Evolutionary conservation across 2,329 filamentous ascomycete genomes (phyloP).

Genomic region (Thielaviopsis punctulata): DNA sequence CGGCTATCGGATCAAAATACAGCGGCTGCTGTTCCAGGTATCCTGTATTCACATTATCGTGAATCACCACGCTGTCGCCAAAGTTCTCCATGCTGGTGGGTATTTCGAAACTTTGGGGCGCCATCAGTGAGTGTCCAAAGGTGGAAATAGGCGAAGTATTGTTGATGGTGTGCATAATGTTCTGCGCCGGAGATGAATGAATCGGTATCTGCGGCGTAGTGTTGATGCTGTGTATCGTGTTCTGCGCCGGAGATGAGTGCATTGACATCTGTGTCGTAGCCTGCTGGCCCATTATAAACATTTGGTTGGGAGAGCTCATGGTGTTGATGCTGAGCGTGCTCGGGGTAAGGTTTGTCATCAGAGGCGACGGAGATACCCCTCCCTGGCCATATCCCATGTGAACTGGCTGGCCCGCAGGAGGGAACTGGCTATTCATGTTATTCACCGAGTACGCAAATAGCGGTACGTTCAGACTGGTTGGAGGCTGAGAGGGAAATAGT

Average conservation of each 20-base stretch:
- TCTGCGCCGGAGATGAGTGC: too few relatives aligned
- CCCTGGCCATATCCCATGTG: not conserved
- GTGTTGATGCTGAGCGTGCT: not conserved
- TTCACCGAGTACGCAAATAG: not conserved
- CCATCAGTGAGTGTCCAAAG: not conserved
- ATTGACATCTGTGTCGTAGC: not conserved
- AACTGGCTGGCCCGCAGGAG: not conserved
- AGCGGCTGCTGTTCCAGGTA: not conserved
- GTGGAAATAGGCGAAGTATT: not conserved
- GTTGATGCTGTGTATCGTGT: too few relatives aligned
- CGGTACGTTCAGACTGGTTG: too few relatives aligned
- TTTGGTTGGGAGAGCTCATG: not conserved
- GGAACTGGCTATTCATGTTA: not conserved
- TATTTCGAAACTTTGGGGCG: not conserved
- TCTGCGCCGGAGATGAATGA: slow-evolving; percentile 5
- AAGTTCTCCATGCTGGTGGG: not conserved
- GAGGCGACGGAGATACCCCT: not conserved
- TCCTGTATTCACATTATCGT: not conserved
- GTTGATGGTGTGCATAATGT: not conserved
- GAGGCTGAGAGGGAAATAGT: not conserved
- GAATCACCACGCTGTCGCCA: not conserved
- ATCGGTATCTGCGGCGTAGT: not conserved
- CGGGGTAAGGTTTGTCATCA: not conserved
- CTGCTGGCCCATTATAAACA: not conserved
- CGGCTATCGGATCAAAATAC: not conserved